phyloP scores from a whole-genome alignment of 2,329 filamentous ascomycete species.

The Fusarium sp. region DNA sequence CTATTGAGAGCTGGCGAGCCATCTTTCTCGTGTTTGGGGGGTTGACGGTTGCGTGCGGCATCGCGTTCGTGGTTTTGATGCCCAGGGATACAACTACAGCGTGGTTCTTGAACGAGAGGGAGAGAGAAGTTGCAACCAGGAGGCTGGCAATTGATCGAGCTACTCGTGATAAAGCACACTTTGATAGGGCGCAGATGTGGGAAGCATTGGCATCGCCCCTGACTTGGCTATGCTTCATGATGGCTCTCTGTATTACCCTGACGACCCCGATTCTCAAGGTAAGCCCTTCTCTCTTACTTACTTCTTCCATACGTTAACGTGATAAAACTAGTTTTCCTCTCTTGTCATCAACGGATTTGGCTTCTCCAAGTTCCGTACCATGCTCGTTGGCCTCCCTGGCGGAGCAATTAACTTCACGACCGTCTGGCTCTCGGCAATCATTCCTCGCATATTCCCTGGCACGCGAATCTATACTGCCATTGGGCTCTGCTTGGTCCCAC shows the following conservation, averaged over 20 bases:
- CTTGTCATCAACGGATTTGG: conserved; percentile 28
- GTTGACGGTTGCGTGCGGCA: conserved; percentile 25
- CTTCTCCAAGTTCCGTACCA: conserved; percentile 27
- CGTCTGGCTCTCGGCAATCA: conserved; percentile 40
- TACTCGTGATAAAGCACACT: conserved; percentile 30
- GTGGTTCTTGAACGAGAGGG: conserved; percentile 40
- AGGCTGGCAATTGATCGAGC: conserved; percentile 40
- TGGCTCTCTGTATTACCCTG: conserved; percentile 42
- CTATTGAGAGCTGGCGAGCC: conserved; percentile 33
- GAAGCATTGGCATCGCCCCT: conserved; percentile 38
- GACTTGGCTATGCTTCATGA: conserved; percentile 36
- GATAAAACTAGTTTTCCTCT: conserved; percentile 15
- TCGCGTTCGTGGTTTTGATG: conserved; percentile 30
- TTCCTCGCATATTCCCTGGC: conserved; percentile 34
- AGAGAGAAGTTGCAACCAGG: conserved; percentile 28
- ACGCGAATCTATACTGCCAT: conserved; percentile 38
- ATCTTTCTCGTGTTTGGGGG: conserved; percentile 41
- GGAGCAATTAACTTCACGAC: conserved; percentile 37
- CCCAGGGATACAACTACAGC: conserved; percentile 28
- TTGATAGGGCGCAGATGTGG: conserved; percentile 35
- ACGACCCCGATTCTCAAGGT: conserved; percentile 44
- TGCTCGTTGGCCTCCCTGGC: conserved; percentile 29
- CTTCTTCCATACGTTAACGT: neutral
- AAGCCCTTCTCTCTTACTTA: neutral
- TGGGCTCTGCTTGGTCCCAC: conserved; percentile 12